Conservation (phyloP, 2,329 filamentous ascomycete genomes). For the Aspergillus ibericus region DNA sequence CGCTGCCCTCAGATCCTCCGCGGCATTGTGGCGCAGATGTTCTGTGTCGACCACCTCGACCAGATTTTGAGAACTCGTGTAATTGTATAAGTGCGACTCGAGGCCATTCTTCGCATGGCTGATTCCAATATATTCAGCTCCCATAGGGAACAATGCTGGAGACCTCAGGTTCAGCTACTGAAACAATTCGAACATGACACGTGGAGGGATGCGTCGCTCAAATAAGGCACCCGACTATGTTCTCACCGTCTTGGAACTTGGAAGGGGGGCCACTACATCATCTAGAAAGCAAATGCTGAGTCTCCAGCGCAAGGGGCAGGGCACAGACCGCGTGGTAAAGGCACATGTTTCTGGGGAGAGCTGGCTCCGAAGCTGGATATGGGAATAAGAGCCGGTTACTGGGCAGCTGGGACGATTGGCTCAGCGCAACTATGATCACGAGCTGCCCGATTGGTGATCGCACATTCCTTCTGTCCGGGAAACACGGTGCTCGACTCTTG, state of each 20-base stretch:
- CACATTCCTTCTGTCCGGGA: constrained; percentile 13
- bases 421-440: background rate
- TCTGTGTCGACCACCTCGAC: constrained; percentile 7
- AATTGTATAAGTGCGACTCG: constrained; percentile 9
- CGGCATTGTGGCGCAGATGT: constrained; percentile 10
- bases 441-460: background rate
- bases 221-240: background rate
- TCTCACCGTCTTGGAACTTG: background rate
- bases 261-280: background rate
- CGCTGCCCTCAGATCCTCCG: constrained; percentile 12
- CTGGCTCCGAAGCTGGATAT: background rate
- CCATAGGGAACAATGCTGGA: constrained; percentile 14
- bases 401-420: background rate
- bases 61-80: constrained; percentile 9
- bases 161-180: background rate
- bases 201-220: background rate
- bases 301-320: background rate
- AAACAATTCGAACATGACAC: background rate
- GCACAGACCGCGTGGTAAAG: background rate
- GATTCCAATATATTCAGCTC: constrained; percentile 16
- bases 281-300: background rate
- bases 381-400: background rate
- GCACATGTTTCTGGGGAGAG: background rate
- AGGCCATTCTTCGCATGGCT: constrained; percentile 16
- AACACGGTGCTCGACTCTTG: background rate